phyloP scores from a whole-genome alignment of 352 stramenopile species.

The Phytophthora pini region DNA sequence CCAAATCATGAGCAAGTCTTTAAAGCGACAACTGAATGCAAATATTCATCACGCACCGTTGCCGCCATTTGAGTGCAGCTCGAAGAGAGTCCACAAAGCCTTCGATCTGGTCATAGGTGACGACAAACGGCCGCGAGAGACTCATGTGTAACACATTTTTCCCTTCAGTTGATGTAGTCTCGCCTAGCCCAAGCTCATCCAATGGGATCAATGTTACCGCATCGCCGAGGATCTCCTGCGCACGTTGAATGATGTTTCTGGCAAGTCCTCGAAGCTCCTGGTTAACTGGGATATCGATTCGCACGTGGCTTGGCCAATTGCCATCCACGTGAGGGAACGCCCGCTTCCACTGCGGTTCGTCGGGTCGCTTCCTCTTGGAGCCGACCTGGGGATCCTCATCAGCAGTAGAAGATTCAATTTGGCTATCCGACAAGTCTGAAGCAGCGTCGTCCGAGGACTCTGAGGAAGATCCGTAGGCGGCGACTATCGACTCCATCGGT shows the following conservation, averaged over 20 bases:
- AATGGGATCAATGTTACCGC: conserved; percentile 45
- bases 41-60: conserved; percentile 42
- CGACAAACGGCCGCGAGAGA: conserved; percentile 78
- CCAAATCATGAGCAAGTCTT: conserved; percentile 5
- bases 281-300: conserved; percentile 48
- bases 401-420: conserved; percentile 9
- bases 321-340: conserved; percentile 78
- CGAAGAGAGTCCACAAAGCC: conserved; percentile 71
- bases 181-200: conserved; percentile 22
- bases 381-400: conserved; percentile 7
- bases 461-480: conserved; percentile 44
- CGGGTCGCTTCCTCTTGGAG: conserved; percentile 55
- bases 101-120: conserved; percentile 75
- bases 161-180: conserved; percentile 8
- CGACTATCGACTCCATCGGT: conserved; percentile 49
- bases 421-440: conserved; percentile 26
- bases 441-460: conserved; percentile 27
- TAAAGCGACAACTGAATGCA: neutral
- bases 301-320: conserved; percentile 85
- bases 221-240: conserved; percentile 36
- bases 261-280: conserved; percentile 35
- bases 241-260: conserved; percentile 35
- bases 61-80: conserved; percentile 72
- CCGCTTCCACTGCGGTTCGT: conserved; percentile 56
- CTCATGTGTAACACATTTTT: conserved; percentile 61